phyloP scores from a whole-genome alignment of 148 eudicot species.

The Cornus kousa region DNA sequence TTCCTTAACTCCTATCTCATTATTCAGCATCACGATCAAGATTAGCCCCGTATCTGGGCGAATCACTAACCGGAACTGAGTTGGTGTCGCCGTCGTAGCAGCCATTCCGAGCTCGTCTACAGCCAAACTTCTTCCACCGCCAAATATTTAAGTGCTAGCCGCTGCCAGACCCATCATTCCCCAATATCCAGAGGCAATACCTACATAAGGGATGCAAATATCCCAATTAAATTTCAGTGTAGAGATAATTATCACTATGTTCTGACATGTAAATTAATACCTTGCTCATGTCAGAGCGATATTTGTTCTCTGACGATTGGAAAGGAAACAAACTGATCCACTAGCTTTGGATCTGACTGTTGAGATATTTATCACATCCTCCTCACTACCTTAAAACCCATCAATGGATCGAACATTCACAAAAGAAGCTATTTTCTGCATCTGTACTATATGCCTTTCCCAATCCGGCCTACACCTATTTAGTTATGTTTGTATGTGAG shows the following conservation, averaged over 20 bases:
- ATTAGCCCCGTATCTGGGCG: conserved; percentile 79
- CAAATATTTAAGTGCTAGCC: too few species aligned
- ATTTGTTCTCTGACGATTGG: conserved; percentile 60
- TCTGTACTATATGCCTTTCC: conserved; percentile 30
- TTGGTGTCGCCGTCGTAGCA: too few species aligned
- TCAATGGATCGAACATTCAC: conserved; percentile 66
- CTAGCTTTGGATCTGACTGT: conserved; percentile 51
- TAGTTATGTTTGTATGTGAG: too few species aligned
- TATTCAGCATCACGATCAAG: conserved; percentile 23
- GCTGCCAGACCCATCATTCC: too few species aligned
- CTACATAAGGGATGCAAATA: too few species aligned
- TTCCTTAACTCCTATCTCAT: conserved; percentile 81
- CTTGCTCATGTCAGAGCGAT: conserved; percentile 78
- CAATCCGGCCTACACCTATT: too few species aligned
- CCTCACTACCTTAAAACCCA: conserved; percentile 82
- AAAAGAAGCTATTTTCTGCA: conserved; percentile 33
- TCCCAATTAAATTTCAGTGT: too few species aligned
- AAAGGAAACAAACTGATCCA: conserved; percentile 67
- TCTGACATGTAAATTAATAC: conserved; percentile 13
- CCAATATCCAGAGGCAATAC: too few species aligned
- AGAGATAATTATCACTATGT: too few species aligned
- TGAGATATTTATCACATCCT: conserved; percentile 66
- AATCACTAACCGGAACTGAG: conserved; percentile 40
- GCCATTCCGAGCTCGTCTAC: too few species aligned
- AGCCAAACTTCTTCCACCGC: too few species aligned